Evolutionary conservation across 1,284 basidiomycete species (phyloP).

Genomic region (Puccinia horiana): DNA sequence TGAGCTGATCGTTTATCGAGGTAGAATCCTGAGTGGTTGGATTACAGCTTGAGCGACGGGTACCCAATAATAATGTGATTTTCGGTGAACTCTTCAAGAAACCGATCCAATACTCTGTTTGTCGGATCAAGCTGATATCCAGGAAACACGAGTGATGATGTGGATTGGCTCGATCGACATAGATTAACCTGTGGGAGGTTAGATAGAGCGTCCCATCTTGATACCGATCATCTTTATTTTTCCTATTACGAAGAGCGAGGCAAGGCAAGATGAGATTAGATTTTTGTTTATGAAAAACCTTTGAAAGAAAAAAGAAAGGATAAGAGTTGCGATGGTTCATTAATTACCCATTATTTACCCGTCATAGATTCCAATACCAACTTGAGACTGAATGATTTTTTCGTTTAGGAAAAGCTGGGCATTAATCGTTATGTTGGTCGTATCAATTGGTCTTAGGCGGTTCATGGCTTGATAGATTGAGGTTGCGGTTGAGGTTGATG

Average conservation of each 20-base stretch:
- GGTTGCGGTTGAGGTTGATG: neutral
- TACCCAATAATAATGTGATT: slow-evolving; percentile 72
- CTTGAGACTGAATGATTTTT: slow-evolving; percentile 70
- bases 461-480: slow-evolving; percentile 44
- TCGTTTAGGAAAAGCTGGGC: slow-evolving; percentile 68
- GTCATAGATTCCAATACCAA: slow-evolving; percentile 81
- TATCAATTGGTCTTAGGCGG: slow-evolving; percentile 51
- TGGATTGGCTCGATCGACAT: slow-evolving; percentile 68
- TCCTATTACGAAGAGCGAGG: slow-evolving; percentile 61
- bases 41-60: slow-evolving; percentile 38
- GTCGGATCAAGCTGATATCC: slow-evolving; percentile 67
- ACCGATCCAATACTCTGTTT: slow-evolving; percentile 87
- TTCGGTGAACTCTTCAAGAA: slow-evolving; percentile 89
- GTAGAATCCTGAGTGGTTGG: slow-evolving; percentile 54
- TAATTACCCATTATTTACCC: slow-evolving; percentile 64
- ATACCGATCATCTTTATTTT: slow-evolving; percentile 74
- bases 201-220: slow-evolving; percentile 73
- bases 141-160: slow-evolving; percentile 62
- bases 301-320: slow-evolving; percentile 21
- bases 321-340: slow-evolving; percentile 48
- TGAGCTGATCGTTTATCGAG: slow-evolving; percentile 17
- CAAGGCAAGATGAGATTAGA: neutral
- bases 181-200: slow-evolving; percentile 82
- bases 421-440: slow-evolving; percentile 51
- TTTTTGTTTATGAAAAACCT: neutral